Percentiles rank a stretch among this genome's conserved stretches.
Conservation (phyloP, 495 filamentous ascomycete genomes). For the Paragyromitra xinjiangensis region DNA sequence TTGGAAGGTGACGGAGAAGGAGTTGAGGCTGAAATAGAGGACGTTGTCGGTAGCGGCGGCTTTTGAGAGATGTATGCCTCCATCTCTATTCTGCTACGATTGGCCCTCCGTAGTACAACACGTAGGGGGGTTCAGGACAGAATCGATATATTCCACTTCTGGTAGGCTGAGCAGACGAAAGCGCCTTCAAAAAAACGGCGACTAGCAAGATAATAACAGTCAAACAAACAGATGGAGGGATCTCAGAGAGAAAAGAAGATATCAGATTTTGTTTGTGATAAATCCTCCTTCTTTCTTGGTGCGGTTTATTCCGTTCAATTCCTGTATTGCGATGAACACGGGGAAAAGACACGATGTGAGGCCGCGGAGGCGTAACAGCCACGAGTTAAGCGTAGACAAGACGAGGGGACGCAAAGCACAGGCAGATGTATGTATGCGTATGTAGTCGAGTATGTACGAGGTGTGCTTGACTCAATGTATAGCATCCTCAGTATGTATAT, state of each 20-base stretch:
- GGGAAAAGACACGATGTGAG: slow-evolving; percentile 23
- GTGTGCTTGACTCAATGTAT: slow-evolving; percentile 41
- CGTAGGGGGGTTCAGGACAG: slow-evolving; percentile 32
- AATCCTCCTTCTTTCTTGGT: slow-evolving; percentile 8
- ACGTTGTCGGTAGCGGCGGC: slow-evolving; percentile 42
- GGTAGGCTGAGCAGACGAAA: slow-evolving; percentile 30
- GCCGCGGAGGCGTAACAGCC: slow-evolving; percentile 43
- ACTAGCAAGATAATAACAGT: slow-evolving; percentile 10
- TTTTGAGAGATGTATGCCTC: slow-evolving; percentile 31
- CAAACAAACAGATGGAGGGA: slow-evolving; percentile 31
- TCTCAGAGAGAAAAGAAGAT: slow-evolving; percentile 17
- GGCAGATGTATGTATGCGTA: slow-evolving; percentile 35
- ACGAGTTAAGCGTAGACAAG: slow-evolving; percentile 20
- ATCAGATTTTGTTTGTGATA: slow-evolving; percentile 34
- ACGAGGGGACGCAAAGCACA: slow-evolving; percentile 36
- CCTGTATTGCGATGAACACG: slow-evolving; percentile 24
- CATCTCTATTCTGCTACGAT: slow-evolving; percentile 20
- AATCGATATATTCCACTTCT: slow-evolving; percentile 47
- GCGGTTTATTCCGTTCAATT: slow-evolving; percentile 35
- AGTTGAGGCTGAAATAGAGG: slow-evolving; percentile 51
- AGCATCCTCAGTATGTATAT: slow-evolving; percentile 32
- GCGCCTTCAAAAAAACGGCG: slow-evolving; percentile 20
- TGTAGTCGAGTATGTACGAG: slow-evolving; percentile 24
- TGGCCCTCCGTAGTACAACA: slow-evolving; percentile 24
- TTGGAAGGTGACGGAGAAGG: slow-evolving; percentile 39